These are phyloP conservation scores for Aurantiochytrium sp. DNA, from an alignment of 108 stramenopile species.

Conservation along the genomic window DNA sequence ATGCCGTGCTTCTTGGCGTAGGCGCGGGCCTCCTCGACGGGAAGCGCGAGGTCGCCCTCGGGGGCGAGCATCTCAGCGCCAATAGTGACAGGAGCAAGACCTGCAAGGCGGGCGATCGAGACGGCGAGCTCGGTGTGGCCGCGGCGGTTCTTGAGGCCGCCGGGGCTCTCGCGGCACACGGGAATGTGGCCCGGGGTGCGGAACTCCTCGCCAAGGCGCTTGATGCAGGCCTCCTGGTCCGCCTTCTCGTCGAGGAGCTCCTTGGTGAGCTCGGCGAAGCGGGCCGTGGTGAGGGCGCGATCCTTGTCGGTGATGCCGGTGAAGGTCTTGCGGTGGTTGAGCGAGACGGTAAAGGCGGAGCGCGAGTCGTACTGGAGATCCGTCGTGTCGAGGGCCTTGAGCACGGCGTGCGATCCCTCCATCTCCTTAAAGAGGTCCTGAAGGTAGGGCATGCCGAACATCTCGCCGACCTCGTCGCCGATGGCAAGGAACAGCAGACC, in stretches of 20 bases:
- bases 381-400: background rate
- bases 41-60: background rate
- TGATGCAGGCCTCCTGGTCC: background rate
- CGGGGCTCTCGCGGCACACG: conserved; percentile 3
- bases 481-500: conserved; percentile 7
- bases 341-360: background rate
- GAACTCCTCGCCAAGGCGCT: conserved; percentile 7
- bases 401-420: background rate
- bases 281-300: background rate
- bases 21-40: background rate
- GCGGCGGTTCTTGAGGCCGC: background rate
- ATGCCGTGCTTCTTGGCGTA: conserved; percentile 11
- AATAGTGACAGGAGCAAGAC: background rate
- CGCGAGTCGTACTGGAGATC: conserved; percentile 10
- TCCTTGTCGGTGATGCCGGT: conserved; percentile 18
- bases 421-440: background rate
- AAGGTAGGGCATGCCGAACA: conserved; percentile 16
- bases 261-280: conserved; percentile 10
- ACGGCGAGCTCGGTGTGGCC: conserved; percentile 12
- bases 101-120: conserved; percentile 1
- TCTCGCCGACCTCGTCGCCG: conserved; percentile 15
- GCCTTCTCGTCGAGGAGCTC: background rate
- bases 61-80: conserved; percentile 7
- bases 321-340: conserved; percentile 15
- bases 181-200: conserved; percentile 14